Evolutionary conservation across 371 early-diverging fungal genomes (phyloP), one percentile per base, ranked within the genome.

Genomic region (Mortierella sp.): DNA sequence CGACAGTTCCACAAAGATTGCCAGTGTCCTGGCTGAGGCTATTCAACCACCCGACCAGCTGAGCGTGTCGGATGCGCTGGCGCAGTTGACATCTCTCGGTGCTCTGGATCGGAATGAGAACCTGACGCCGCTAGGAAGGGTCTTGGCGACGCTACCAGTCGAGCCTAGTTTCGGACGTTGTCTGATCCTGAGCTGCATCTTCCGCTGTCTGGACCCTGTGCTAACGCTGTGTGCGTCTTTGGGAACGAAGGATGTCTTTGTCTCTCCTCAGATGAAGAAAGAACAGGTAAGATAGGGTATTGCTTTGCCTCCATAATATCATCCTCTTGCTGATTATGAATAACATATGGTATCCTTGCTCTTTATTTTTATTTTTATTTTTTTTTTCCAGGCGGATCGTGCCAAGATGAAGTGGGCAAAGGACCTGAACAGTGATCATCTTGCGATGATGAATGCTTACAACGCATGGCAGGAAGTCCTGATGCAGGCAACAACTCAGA

Each of bases 151-250:
- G 17, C 78, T 92, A 27, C 92, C 93, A 1, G 81, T 93, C 1
- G 89, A 90, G 55, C 90, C 90, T 6, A 80, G 85, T 70, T 82
- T 91, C 46, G 92, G 91, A 30, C 91, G 90, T 60, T 78, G 91
- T 28, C 71, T 93, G 57, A 78, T 92, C 8, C 71, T 83, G 48
- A 87, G 84, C 11, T 68, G 72, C 56, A 81, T 83, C 31, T 90
- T 86, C 75, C 70, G 81, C 12, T 88, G 87, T 55, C 62, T 91
- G 39, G 90, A 90, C 62, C 81, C 86, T 17, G 81, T 85, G 8
- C 65, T 89, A 47, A 89, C 89, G 3, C 52, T 75, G 7, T 75
- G 76, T 24, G 76, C 76, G 11, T 55, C 72, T 23, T 1, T 64
- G 21, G 60, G 64, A 30, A 59, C 56, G 23, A 59, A 70, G 71